Percentiles rank a stretch among this genome's conserved stretches.
These are phyloP conservation scores for Eleusine coracana DNA, from an alignment of 176 grass and related monocot genomes.

Conservation along the genomic window DNA sequence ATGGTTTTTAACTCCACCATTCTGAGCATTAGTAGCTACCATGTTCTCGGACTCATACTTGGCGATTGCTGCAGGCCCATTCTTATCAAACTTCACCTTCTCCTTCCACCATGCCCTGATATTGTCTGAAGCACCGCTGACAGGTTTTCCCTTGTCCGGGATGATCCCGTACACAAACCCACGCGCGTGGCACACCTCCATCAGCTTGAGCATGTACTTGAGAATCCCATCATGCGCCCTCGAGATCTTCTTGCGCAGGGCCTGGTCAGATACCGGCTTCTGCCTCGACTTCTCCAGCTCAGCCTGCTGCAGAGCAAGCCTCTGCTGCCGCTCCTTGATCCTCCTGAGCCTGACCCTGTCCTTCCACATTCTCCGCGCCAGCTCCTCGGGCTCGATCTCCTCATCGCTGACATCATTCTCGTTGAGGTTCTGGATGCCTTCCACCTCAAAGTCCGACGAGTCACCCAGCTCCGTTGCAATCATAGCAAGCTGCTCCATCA, in stretches of 20 bases:
- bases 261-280: conserved; percentile 79
- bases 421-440: conserved; percentile 66
- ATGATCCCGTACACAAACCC: conserved; percentile 96
- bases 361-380: conserved; percentile 93
- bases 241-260: conserved; percentile 91
- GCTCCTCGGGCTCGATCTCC: conserved; percentile 81
- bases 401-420: conserved; percentile 98
- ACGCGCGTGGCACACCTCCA: conserved; percentile 88
- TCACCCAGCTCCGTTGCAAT: conserved; percentile 60
- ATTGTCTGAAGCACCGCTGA: conserved; percentile 88
- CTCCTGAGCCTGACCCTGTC: conserved; percentile 80
- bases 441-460: conserved; percentile 71
- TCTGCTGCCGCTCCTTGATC: conserved; percentile 82
- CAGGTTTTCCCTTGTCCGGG: conserved; percentile 91
- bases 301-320: conserved; percentile 39
- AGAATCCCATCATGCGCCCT: conserved; percentile 93
- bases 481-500: conserved; percentile 75
- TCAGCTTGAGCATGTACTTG: conserved; percentile 97
- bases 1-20: conserved; percentile 45
- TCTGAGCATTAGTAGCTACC: conserved; percentile 42
- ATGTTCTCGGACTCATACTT: conserved; percentile 81
- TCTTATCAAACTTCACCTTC: conserved; percentile 98
- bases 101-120: conserved; percentile 99
- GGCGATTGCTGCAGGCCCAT: conserved; percentile 73
- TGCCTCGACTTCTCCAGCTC: conserved; percentile 55